Evolutionary conservation across 2,329 filamentous ascomycete species (phyloP).

Genomic region (Ophiostoma populinum): DNA sequence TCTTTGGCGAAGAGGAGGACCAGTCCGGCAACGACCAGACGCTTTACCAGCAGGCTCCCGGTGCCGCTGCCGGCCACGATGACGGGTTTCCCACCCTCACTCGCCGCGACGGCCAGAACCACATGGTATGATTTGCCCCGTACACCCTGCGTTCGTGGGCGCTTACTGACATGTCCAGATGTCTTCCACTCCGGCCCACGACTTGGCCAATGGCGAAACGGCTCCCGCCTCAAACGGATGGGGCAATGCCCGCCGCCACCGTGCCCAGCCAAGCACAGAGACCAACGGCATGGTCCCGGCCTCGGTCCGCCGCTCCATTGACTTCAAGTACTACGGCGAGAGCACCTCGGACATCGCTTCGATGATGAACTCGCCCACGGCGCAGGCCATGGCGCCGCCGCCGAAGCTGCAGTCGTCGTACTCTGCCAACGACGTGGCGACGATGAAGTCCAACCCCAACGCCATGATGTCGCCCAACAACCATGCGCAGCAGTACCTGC

Average conservation of each 20-base stretch:
- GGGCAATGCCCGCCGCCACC: conserved; percentile 49
- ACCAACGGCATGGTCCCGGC: conserved; percentile 29
- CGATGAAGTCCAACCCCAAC: conserved; percentile 52
- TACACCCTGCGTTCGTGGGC: too few species aligned
- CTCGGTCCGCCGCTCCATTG: conserved; percentile 40
- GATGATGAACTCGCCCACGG: conserved; percentile 29
- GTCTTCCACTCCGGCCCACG: neutral
- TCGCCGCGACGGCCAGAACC: conserved; percentile 35
- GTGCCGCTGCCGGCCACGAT: conserved; percentile 26
- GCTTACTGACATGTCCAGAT: neutral
- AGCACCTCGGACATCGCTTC: conserved; percentile 21
- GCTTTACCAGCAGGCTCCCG: conserved; percentile 53
- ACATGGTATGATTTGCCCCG: conserved; percentile 22
- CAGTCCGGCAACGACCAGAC: conserved; percentile 44
- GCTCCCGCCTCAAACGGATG: conserved; percentile 38
- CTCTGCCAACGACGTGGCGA: conserved; percentile 78
- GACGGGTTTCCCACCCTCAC: conserved; percentile 79
- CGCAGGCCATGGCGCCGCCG: conserved; percentile 40
- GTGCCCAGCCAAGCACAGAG: conserved; percentile 42
- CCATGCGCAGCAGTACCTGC: conserved; percentile 45
- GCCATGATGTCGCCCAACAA: conserved; percentile 30
- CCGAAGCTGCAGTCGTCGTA: conserved; percentile 74
- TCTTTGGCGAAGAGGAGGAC: conserved; percentile 64
- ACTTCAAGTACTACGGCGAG: conserved; percentile 34
- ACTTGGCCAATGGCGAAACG: conserved; percentile 6